Evolutionary conservation across 2,329 filamentous ascomycete genomes (phyloP), one percentile per base, ranked within the genome.

Genomic region (Paecilomyces variotii): DNA sequence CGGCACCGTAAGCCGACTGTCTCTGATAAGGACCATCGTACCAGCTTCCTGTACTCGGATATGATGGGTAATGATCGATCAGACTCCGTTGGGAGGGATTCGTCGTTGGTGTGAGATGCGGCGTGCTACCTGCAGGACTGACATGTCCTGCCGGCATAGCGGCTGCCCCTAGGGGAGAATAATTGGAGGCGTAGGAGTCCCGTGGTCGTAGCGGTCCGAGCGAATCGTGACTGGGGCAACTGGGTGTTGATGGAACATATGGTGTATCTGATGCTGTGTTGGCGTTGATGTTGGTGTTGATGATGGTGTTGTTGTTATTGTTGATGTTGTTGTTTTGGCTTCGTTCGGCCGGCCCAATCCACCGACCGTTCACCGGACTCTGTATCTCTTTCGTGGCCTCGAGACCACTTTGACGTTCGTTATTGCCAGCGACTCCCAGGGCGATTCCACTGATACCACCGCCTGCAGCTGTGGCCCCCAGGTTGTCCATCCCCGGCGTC

Each of bases 381-480:
- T n/a, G 62, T 51, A 73, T 65, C 45, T 69, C 76, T 67, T 80
- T 78, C 71, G 85, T 79, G 53, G 86, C 85, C 57, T 87, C 83
- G 60, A 87, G 65, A 26, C 86, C 87, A 72, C 85, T 87, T 64
- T 87, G 82, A 61, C 85, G 78, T 61, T 84, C 79, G 73, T 86
- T 84, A 56, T 79, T 80, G 65, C 87, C 85, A 55, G 87, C 86
- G 54, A 88, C 83, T 57, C 78, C 83, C 66, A 86, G 79, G 45
- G 87, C 87, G 60, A 89, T 84, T 57, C 86, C 86, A 30, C 86
- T 80, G 72, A 90, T 85, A 58, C 86, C 87, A 64, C 86, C 87
- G 25, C 78, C 78, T 27, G 81, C 79, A 14, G 87, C 84, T 45
- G 78, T 72, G 55, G 84, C 78, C 60, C 86, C 80, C 63, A 87